A percentile compares a stretch with the other conserved stretches of the same genome.
phyloP scores from a whole-genome alignment of 2,329 filamentous ascomycete genomes.

The Gyromitra esculenta region DNA sequence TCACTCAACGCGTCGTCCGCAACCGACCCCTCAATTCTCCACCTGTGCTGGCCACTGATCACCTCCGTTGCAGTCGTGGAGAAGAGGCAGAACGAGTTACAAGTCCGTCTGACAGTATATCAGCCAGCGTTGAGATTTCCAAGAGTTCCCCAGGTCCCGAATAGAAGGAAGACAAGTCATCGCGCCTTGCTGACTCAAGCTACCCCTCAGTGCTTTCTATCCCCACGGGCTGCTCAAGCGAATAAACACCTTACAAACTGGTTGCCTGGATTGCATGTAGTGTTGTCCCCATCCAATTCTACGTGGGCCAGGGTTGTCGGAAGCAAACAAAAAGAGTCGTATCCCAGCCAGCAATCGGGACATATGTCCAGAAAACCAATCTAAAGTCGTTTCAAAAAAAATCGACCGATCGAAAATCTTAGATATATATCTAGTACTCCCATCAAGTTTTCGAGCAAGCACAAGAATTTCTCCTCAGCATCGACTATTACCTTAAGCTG shows the following conservation, averaged over 20 bases:
- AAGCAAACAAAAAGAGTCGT: background rate
- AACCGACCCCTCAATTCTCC: constrained; percentile 20
- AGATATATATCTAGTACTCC: constrained; percentile 23
- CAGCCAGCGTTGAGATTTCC: background rate
- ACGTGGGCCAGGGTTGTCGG: background rate
- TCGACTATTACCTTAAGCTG: background rate
- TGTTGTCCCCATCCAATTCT: constrained; percentile 12
- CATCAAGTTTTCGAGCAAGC: background rate
- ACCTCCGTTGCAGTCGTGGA: background rate
- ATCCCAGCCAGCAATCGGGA: constrained; percentile 26
- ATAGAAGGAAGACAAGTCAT: constrained; percentile 38
- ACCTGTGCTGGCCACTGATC: constrained; percentile 24
- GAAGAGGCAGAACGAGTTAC: constrained; percentile 5
- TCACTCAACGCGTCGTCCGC: constrained; percentile 35
- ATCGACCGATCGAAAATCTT: constrained; percentile 17
- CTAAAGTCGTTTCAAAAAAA: constrained; percentile 23
- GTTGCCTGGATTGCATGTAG: constrained; percentile 36
- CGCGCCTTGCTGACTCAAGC: constrained; percentile 20
- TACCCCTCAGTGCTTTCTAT: background rate
- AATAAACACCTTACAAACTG: constrained; percentile 10
- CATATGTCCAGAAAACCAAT: constrained; percentile 47
- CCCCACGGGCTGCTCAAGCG: background rate
- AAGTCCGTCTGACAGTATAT: constrained; percentile 7
- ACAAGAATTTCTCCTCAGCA: constrained; percentile 11
- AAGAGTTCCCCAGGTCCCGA: constrained; percentile 19